phyloP scores from a whole-genome alignment of 2,329 filamentous ascomycete genomes.

The Tolypocladium tropicale region DNA sequence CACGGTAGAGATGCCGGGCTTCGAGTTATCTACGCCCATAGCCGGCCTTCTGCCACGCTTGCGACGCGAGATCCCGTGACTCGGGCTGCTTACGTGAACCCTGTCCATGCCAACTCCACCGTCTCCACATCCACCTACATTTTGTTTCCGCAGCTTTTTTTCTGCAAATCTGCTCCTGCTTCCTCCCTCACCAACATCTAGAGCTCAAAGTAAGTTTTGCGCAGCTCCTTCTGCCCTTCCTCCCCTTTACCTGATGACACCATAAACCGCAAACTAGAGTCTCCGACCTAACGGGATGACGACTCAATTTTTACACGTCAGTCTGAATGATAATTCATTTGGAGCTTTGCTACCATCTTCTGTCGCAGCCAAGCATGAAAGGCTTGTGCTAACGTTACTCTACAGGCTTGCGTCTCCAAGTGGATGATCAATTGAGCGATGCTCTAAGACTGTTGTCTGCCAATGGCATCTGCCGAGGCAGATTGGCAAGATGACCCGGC shows the following conservation, averaged over 20 bases:
- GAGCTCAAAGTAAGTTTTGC: conserved; percentile 18
- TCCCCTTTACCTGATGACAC: conserved; percentile 61
- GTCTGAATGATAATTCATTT: conserved; percentile 54
- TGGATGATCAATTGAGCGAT: conserved; percentile 2
- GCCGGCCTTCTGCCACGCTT: conserved; percentile 10
- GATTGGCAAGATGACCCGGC: not conserved
- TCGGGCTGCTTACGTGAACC: conserved; percentile 10
- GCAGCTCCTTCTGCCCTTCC: conserved; percentile 3
- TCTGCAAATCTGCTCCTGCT: conserved; percentile 12
- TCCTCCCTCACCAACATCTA: conserved; percentile 8
- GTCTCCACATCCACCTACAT: conserved; percentile 11
- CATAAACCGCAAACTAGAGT: conserved; percentile 92
- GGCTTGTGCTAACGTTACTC: conserved; percentile 13
- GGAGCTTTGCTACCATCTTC: not conserved
- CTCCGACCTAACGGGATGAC: conserved; percentile 86
- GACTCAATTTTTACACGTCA: conserved; percentile 82
- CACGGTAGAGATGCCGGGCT: not conserved
- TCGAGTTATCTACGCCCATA: not conserved
- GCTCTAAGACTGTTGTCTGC: not conserved
- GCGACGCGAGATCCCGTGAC: conserved; percentile 21
- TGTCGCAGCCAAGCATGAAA: conserved; percentile 4
- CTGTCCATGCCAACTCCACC: conserved; percentile 4
- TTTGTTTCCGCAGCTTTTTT: conserved; percentile 18
- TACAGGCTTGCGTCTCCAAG: conserved; percentile 3
- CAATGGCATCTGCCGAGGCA: not conserved